Percentiles rank a stretch among this genome's conserved stretches.
phyloP scores from a whole-genome alignment of 1,284 basidiomycete species.

The Rhodofomes roseus region DNA sequence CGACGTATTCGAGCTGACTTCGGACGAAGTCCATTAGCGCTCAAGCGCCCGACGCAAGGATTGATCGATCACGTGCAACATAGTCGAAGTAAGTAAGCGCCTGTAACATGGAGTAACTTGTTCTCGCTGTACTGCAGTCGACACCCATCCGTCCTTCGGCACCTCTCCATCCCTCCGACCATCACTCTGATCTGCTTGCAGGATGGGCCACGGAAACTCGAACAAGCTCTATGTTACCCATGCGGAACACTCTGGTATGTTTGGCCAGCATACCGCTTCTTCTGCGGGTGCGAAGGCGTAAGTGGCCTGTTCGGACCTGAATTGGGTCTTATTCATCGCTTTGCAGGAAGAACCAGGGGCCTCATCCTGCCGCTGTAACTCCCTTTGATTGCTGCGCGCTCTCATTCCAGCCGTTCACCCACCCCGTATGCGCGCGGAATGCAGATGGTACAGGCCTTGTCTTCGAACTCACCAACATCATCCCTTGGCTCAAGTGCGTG shows the following conservation, averaged over 20 bases:
- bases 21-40: neutral
- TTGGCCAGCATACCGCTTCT: slow-evolving; percentile 73
- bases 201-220: slow-evolving; percentile 82
- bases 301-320: slow-evolving; percentile 22
- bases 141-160: neutral
- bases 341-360: slow-evolving; percentile 61
- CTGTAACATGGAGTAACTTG: neutral
- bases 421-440: slow-evolving; percentile 86
- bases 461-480: slow-evolving; percentile 88
- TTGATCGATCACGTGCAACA: neutral
- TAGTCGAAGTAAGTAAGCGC: neutral
- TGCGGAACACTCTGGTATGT: slow-evolving; percentile 73
- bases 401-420: slow-evolving; percentile 86
- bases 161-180: neutral
- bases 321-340: neutral
- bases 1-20: neutral
- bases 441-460: slow-evolving; percentile 74
- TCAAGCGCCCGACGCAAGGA: too few species aligned
- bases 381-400: slow-evolving; percentile 93
- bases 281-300: slow-evolving; percentile 71
- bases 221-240: slow-evolving; percentile 86
- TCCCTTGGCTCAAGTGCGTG: slow-evolving; percentile 88
- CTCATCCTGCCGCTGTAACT: slow-evolving; percentile 58
- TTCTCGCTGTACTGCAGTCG: neutral
- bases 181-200: slow-evolving; percentile 7